Evolutionary conservation across 345 rosid species (phyloP).

Genomic region (Euphorbia tirucalli): DNA sequence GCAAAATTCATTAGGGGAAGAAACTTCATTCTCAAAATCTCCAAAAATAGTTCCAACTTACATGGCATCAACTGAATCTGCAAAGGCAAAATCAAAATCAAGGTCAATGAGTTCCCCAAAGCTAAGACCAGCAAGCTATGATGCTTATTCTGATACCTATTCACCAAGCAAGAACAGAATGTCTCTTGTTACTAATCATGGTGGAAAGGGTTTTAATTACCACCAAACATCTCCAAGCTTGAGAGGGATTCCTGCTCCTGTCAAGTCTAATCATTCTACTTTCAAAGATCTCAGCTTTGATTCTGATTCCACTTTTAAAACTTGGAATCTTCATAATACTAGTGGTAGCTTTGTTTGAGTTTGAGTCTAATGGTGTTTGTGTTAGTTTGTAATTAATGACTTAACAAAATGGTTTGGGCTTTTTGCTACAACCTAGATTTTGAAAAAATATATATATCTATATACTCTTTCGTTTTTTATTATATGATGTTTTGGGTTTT

Average conservation of each 20-base stretch:
- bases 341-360: not conserved
- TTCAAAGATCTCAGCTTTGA: slow-evolving; percentile 57
- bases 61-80: slow-evolving; percentile 92
- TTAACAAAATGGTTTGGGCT: too few species aligned
- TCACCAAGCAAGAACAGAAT: slow-evolving; percentile 74
- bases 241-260: slow-evolving; percentile 46
- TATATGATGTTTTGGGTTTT: too few species aligned
- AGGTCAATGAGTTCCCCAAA: slow-evolving; percentile 77
- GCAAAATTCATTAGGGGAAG: slow-evolving; percentile 65
- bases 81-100: slow-evolving; percentile 74
- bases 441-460: too few species aligned
- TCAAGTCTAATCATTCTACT: slow-evolving; percentile 44
- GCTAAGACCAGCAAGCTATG: slow-evolving; percentile 56
- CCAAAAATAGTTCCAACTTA: slow-evolving; percentile 55
- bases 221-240: slow-evolving; percentile 74
- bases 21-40: slow-evolving; percentile 41
- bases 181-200: slow-evolving; percentile 39
- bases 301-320: slow-evolving; percentile 43
- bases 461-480: too few species aligned
- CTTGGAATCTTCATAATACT: slow-evolving; percentile 20
- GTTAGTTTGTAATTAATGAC: not conserved
- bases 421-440: too few species aligned
- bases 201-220: slow-evolving; percentile 39
- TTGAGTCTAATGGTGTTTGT: not conserved
- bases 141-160: slow-evolving; percentile 74